phyloP scores from a whole-genome alignment of 805 yeast species.

The Monosporozyma aerobia region DNA sequence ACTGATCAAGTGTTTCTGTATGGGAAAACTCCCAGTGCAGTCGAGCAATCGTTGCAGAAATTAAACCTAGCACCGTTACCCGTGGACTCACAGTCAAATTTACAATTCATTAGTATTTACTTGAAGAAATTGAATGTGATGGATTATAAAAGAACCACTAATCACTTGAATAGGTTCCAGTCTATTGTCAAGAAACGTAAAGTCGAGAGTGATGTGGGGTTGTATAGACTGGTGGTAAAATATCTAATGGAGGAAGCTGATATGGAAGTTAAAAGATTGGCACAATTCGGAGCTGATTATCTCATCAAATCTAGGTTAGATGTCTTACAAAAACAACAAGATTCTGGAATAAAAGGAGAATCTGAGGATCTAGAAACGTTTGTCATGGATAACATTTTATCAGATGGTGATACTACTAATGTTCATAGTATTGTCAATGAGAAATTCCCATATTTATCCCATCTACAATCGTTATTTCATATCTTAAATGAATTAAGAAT shows the following conservation, averaged over 20 bases:
- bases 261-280: constrained; percentile 16
- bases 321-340: neutral
- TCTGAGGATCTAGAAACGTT: constrained; percentile 7
- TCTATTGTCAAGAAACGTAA: neutral
- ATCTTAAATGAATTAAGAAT: constrained; percentile 13
- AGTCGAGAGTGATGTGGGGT: constrained; percentile 1
- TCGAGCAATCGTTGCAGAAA: constrained; percentile 3
- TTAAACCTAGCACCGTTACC: constrained; percentile 5
- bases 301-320: constrained; percentile 5
- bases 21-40: constrained; percentile 3
- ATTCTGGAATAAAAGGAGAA: neutral
- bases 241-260: constrained; percentile 19
- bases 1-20: constrained; percentile 1
- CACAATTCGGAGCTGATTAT: constrained; percentile 9
- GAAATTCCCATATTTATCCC: neutral
- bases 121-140: constrained; percentile 15
- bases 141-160: constrained; percentile 18
- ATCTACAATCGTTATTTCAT: constrained; percentile 10
- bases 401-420: neutral
- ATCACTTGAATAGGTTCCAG: constrained; percentile 13
- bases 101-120: constrained; percentile 13
- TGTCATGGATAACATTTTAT: constrained; percentile 7
- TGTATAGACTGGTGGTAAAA: constrained; percentile 11
- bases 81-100: neutral
- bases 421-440: neutral